A percentile compares a stretch with the other conserved stretches of the same genome.
These are phyloP conservation scores for Candida dubliniensis DNA, from an alignment of 1,139 yeast genomes.

Conservation along the genomic window DNA sequence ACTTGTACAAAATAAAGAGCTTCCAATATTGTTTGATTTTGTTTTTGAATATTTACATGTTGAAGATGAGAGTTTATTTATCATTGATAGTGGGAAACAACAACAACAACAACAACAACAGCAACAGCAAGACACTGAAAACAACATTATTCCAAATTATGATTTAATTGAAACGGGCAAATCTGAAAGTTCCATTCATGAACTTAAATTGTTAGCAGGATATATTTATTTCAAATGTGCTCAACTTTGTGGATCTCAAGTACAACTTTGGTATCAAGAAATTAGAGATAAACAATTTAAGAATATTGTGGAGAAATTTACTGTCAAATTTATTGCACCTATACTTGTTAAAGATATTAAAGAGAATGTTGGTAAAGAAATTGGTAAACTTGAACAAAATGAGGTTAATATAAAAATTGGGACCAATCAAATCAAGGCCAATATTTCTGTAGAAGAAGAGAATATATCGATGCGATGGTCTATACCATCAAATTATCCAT, in stretches of 20 bases:
- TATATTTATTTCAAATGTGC: slow-evolving; percentile 61
- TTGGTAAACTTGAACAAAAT: slow-evolving; percentile 35
- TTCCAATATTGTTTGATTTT: slow-evolving; percentile 50
- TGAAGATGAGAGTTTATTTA: slow-evolving; percentile 21
- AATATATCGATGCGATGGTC: slow-evolving; percentile 21
- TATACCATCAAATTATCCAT: slow-evolving; percentile 32
- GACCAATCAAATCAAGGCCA: slow-evolving; percentile 70
- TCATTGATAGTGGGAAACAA: slow-evolving; percentile 8
- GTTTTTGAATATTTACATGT: slow-evolving; percentile 52
- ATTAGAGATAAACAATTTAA: slow-evolving; percentile 59
- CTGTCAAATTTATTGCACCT: slow-evolving; percentile 64
- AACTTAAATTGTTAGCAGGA: slow-evolving; percentile 40
- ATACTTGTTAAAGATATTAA: slow-evolving; percentile 59
- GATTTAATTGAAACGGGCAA: slow-evolving; percentile 18
- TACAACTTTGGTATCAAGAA: slow-evolving; percentile 71
- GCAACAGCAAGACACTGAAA: slow-evolving; percentile 2
- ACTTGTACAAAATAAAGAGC: slow-evolving; percentile 46
- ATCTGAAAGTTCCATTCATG: slow-evolving; percentile 22
- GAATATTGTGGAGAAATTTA: slow-evolving; percentile 59
- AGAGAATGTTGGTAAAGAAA: slow-evolving; percentile 45
- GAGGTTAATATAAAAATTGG: slow-evolving; percentile 65
- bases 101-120: too few relatives aligned
- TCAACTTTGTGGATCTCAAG: slow-evolving; percentile 62
- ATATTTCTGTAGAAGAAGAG: slow-evolving; percentile 84
- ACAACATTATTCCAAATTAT: slow-evolving; percentile 19